Conservation (phyloP, 2,329 filamentous ascomycete genomes). For the Cadophora gregata region DNA sequence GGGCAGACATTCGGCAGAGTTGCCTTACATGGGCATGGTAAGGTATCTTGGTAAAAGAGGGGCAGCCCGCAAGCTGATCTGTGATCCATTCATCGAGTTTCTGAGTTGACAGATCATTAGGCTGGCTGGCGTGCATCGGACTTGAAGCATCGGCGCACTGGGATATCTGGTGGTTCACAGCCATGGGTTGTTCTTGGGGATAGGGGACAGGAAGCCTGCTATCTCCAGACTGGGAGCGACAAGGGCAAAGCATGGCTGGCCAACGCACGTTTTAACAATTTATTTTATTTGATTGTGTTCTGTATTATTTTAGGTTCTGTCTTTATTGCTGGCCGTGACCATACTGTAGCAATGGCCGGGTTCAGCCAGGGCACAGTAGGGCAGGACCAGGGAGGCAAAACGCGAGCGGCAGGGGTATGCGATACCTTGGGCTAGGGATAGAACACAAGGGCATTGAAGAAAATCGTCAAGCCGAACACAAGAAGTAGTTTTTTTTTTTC, state of each 20-base stretch:
- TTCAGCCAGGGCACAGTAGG: background rate
- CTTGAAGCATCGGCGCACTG: background rate
- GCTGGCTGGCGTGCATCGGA: slow-evolving; percentile 4
- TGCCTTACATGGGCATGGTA: slow-evolving; percentile 8
- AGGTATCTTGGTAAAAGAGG: slow-evolving; percentile 15
- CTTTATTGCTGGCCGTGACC: slow-evolving; percentile 9
- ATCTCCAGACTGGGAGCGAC: background rate
- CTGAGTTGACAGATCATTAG: slow-evolving; percentile 9
- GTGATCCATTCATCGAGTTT: slow-evolving; percentile 3
- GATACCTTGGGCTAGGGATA: background rate
- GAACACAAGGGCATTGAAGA: background rate
- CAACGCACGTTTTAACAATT: background rate
- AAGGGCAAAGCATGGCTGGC: background rate
- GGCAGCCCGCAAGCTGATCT: slow-evolving; percentile 15
- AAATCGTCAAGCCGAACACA: background rate
- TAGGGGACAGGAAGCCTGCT: background rate
- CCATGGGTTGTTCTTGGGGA: background rate
- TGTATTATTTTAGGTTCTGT: slow-evolving; percentile 5
- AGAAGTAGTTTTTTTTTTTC: too few species aligned
- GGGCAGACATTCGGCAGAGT: background rate
- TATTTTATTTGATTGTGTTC: background rate
- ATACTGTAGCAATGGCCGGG: background rate
- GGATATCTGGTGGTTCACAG: background rate
- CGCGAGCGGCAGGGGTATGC: background rate
- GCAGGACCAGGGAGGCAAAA: background rate